phyloP scores from a whole-genome alignment of 805 yeast genomes.

The Teunomyces funiuensis region DNA sequence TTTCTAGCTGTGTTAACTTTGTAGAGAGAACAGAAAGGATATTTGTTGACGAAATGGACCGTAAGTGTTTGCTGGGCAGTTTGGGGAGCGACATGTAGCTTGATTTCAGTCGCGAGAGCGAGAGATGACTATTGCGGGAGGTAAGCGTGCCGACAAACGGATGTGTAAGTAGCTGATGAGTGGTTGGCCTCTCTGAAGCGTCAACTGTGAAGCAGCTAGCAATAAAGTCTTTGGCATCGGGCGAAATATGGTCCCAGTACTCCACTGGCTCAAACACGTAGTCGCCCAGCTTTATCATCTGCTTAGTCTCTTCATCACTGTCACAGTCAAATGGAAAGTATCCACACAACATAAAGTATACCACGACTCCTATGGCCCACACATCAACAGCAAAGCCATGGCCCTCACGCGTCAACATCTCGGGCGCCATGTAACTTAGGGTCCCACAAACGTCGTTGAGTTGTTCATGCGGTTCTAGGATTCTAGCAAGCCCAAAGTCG shows the following conservation, averaged over 20 bases:
- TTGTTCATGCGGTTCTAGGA: conserved; percentile 29
- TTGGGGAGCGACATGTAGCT: conserved; percentile 3
- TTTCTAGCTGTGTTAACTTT: conserved; percentile 14
- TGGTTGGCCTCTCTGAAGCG: conserved; percentile 46
- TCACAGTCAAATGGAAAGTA: conserved; percentile 80
- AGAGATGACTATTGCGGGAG: conserved; percentile 1
- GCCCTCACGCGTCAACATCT: conserved; percentile 51
- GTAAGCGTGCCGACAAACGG: conserved; percentile 28
- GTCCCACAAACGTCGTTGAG: conserved; percentile 62
- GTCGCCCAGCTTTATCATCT: conserved; percentile 60
- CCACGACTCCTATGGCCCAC: conserved; percentile 76
- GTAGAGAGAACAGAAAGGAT: conserved; percentile 12
- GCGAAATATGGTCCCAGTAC: conserved; percentile 52
- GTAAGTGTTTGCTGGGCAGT: neutral
- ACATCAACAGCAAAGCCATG: conserved; percentile 64
- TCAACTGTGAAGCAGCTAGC: conserved; percentile 50
- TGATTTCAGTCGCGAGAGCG: conserved; percentile 8
- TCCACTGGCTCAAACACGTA: conserved; percentile 61
- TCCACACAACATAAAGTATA: conserved; percentile 70
- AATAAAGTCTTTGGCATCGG: conserved; percentile 60
- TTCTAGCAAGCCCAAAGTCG: conserved; percentile 65
- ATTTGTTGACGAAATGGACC: conserved; percentile 6
- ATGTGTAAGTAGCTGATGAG: conserved; percentile 45
- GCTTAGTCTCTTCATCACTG: conserved; percentile 62
- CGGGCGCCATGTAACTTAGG: conserved; percentile 76